Evolutionary conservation across 1,284 basidiomycete species (phyloP), one percentile per base, ranked within the genome.

Genomic region (Quambalaria eucalypti): DNA sequence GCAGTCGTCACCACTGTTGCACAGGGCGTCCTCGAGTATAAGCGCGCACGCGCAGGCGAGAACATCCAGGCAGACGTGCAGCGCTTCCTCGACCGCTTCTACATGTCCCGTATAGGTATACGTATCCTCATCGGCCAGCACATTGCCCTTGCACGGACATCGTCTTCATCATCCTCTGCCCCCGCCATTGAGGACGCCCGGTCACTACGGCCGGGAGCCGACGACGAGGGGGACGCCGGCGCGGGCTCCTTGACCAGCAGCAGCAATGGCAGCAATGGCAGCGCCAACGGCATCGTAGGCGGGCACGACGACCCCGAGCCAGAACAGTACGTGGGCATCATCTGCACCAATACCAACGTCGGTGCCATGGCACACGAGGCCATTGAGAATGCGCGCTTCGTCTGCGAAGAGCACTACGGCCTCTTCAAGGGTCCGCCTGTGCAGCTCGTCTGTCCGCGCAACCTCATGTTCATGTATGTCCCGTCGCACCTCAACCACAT

Each of bases 401-500:
- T 99, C 7, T 97, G 93, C 78, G 93, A 97, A 78, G 93, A 97
- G 74, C 92, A 97, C 77, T 76, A 76, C 56, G 80, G 78, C 3
- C 86, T 99, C 79, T 96, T 97, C 84, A 89, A 87, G 65, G 90
- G 88, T 0, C 93, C 95, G 0, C 90, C 90, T 1, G 91, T 99
- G 8, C 90, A 98, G 75, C 86, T 99, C 55, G 90, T 97, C 66
- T 98, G 93, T 76, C 90, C 91, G 0, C 79, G 83, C 51, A 80
- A 90, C 73, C 83, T 98, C 59, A 83, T 83, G 29, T 98, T 98
- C 78, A 83, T 92, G 69, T 98, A 98, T 77, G 90, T 98, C 54
- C 95, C 93, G 0, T 92, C 90, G 10, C 93, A 98, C 76, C 61
- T 79, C 58, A 75, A 75, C 57, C 93, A 98, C 78, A 97, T 99